phyloP scores from a whole-genome alignment of 1,139 yeast genomes.

The Candida albicans region DNA sequence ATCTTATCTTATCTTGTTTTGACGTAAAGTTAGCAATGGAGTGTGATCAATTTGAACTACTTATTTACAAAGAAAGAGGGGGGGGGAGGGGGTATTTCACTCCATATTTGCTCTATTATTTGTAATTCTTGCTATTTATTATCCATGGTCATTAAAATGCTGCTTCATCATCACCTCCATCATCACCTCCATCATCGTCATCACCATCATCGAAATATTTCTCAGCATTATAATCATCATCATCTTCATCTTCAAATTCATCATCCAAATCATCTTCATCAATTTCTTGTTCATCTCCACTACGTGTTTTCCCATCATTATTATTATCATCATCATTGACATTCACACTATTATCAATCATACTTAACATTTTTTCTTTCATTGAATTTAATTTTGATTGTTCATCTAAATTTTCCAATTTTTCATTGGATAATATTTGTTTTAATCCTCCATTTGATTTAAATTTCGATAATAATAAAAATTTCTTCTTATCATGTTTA shows the following conservation, averaged over 20 bases:
- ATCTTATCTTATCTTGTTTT: too few relatives aligned
- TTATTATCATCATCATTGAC: conserved; percentile 32
- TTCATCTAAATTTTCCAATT: conserved; percentile 19
- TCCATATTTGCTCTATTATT: not conserved
- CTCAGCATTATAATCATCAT: conserved; percentile 59
- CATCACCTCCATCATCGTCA: conserved; percentile 75
- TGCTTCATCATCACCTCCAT: conserved; percentile 83
- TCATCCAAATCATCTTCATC: conserved; percentile 52
- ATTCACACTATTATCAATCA: conserved; percentile 53
- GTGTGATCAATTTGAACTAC: not conserved
- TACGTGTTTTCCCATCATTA: conserved; percentile 39
- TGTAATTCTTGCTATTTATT: not conserved
- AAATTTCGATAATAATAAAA: conserved; percentile 52
- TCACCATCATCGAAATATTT: conserved; percentile 69
- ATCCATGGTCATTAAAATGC: conserved; percentile 47
- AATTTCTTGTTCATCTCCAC: conserved; percentile 25
- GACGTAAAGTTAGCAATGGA: too few relatives aligned
- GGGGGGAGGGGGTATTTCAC: too few relatives aligned
- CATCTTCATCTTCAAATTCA: conserved; percentile 66
- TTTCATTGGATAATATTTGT: conserved; percentile 31
- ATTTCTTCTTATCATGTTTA: conserved; percentile 46
- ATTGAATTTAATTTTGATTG: conserved; percentile 41
- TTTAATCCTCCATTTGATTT: conserved; percentile 48
- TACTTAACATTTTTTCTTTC: conserved; percentile 58
- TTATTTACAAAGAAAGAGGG: too few relatives aligned